Evolutionary conservation across 2,329 filamentous ascomycete genomes (phyloP), one percentile per base, ranked within the genome.

Genomic region (Talaromyces albobiverticillius): DNA sequence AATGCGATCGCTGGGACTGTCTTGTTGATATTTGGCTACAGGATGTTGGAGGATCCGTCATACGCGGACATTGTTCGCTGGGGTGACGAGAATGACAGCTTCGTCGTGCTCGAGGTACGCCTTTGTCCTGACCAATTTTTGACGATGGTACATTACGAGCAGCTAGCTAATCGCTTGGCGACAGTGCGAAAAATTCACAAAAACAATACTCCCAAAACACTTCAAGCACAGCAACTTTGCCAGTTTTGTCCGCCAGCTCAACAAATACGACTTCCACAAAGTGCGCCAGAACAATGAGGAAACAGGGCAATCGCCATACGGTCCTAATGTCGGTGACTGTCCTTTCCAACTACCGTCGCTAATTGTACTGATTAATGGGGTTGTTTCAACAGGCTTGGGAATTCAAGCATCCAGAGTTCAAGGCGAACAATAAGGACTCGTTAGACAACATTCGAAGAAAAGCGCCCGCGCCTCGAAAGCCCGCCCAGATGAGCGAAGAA

Each of bases 161-260:
- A 22, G n/a, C 14, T 40, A 36, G 47, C 64, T 67, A 55, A 64
- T 51, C 43, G 18, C 49, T 29, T 48, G 46, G n/a, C 49, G n/a
- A 36, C 16, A 96, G 93, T 95, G 95, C 72, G 93, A 97, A 71
- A 96, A 95, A 72, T 99, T 99, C 68, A 97, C 94, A 20, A 96
- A 96, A 71, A 88, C 89, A 36, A 95, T 99, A 64, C 83, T 99
- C 14, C 94, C 94, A 2, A 96, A 97, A 70, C 91, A 97, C 67
- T 99, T 99, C 80, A 99, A 99, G 74, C 94, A 97, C 75, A 95
- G 90, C 82, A 96, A 96, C 71, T 96, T 96, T 76, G 92, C 92
- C 29, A 96, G 91, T 73, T 96, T 96, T 69, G 92, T 96, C 55
- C 88, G 92, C 46, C 92, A 96, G 71, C 78, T 96, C 55, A 96